Conservation (phyloP, 192 early-diverging fungal species). For the Podila clonocystis region DNA sequence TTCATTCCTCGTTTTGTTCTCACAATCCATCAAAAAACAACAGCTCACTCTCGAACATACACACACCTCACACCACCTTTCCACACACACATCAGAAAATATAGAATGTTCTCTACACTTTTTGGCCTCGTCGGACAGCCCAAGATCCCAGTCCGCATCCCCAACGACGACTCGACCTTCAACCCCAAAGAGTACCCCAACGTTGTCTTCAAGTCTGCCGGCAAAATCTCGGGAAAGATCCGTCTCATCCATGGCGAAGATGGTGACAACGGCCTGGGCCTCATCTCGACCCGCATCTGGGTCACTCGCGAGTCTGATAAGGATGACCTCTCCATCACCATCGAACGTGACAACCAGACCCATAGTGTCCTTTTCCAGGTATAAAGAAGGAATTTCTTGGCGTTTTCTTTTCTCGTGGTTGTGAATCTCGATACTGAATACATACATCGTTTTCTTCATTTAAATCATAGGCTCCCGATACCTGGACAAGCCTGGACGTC, state of each 20-base stretch:
- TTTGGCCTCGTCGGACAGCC: conserved; percentile 1
- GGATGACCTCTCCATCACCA: conserved; percentile 16
- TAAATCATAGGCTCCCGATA: conserved; percentile 11
- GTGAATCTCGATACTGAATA: not conserved
- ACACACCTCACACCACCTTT: not conserved
- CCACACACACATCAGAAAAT: not conserved
- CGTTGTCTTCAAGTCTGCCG: conserved; percentile 26
- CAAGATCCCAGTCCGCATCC: conserved; percentile 33
- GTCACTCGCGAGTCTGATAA: conserved; percentile 12
- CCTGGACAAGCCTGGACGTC: not conserved
- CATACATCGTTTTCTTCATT: not conserved
- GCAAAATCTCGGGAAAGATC: conserved; percentile 21
- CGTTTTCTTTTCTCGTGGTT: not conserved
- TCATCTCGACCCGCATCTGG: conserved; percentile 41
- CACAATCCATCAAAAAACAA: not conserved
- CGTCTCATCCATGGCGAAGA: conserved; percentile 32
- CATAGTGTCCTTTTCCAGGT: conserved; percentile 8
- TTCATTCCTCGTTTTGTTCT: not conserved
- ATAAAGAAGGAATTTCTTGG: conserved; percentile 1
- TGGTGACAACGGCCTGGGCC: conserved; percentile 19
- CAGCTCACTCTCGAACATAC: not conserved
- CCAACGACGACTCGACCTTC: conserved; percentile 43
- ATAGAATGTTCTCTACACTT: conserved; percentile 11
- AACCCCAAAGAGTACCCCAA: conserved; percentile 47
- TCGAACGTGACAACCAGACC: conserved; percentile 12